Conservation (phyloP, 2,329 filamentous ascomycete genomes). For the Aureobasidium melanogenum region DNA sequence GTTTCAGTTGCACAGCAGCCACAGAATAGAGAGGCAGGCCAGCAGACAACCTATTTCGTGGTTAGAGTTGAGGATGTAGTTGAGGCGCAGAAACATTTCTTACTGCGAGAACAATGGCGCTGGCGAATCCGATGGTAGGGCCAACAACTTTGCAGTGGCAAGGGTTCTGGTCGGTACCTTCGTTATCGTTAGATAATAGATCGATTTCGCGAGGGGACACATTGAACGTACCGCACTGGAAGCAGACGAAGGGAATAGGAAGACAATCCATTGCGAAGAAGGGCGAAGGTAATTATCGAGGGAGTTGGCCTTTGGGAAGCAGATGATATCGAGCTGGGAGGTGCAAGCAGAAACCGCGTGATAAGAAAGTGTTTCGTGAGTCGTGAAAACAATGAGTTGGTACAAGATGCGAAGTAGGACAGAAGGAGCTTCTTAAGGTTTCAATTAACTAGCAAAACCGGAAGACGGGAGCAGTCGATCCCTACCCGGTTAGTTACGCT, state of each 20-base stretch:
- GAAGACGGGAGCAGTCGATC: slow-evolving; percentile 2
- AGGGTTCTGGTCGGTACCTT: slow-evolving; percentile 26
- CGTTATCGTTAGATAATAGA: neutral
- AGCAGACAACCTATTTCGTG: slow-evolving; percentile 23
- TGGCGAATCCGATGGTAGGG: slow-evolving; percentile 29
- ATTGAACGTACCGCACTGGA: slow-evolving; percentile 27
- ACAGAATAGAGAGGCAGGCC: slow-evolving; percentile 30
- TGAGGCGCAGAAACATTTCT: neutral
- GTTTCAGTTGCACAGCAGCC: slow-evolving; percentile 29
- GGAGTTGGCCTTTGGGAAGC: neutral
- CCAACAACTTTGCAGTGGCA: slow-evolving; percentile 31
- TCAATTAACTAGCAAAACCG: neutral
- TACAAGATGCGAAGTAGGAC: neutral
- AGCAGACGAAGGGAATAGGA: slow-evolving; percentile 26
- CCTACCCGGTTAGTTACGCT: neutral
- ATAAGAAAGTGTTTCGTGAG: neutral
- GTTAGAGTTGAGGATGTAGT: neutral
- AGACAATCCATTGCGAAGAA: slow-evolving; percentile 17
- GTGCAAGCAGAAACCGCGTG: neutral
- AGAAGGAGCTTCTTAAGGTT: neutral
- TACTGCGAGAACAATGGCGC: slow-evolving; percentile 25
- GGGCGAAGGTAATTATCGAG: neutral
- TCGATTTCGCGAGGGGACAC: too few relatives aligned
- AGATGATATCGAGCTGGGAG: neutral
- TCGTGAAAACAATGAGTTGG: neutral